phyloP scores from a whole-genome alignment of 2,329 filamentous ascomycete genomes.

The Trichoderma simmonsii region DNA sequence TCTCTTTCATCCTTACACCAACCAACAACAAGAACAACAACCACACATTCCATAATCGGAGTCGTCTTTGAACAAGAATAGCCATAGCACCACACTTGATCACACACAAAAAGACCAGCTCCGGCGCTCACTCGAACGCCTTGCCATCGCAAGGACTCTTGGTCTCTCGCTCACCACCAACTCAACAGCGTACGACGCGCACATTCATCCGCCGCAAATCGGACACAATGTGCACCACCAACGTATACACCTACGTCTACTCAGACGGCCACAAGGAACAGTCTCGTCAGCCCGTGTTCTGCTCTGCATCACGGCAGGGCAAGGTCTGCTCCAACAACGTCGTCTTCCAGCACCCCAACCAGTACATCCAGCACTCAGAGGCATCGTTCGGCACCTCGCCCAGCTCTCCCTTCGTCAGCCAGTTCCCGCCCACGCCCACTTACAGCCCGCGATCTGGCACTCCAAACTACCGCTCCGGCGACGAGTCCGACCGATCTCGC shows the following conservation, averaged over 20 bases:
- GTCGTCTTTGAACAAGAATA: background rate
- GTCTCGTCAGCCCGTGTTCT: slow-evolving; percentile 36
- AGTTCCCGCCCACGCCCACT: slow-evolving; percentile 42
- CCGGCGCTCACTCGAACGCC: background rate
- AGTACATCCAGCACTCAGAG: slow-evolving; percentile 35
- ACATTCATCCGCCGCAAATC: slow-evolving; percentile 13
- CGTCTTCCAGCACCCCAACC: slow-evolving; percentile 40
- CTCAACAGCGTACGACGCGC: slow-evolving; percentile 12
- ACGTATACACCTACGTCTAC: slow-evolving; percentile 46
- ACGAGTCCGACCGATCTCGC: slow-evolving; percentile 37
- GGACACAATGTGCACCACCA: slow-evolving; percentile 50
- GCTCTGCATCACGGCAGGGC: slow-evolving; percentile 39
- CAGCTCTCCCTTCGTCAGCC: slow-evolving; percentile 29
- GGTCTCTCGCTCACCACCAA: background rate
- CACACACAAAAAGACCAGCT: background rate
- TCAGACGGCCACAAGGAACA: slow-evolving; percentile 41
- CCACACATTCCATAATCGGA: background rate
- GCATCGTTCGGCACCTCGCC: slow-evolving; percentile 30
- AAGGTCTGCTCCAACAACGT: slow-evolving; percentile 42
- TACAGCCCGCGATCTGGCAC: slow-evolving; percentile 33
- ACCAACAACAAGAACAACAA: slow-evolving; percentile 9
- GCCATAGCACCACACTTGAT: background rate
- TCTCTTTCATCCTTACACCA: slow-evolving; percentile 8
- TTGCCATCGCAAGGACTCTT: background rate
- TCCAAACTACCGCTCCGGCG: slow-evolving; percentile 36